phyloP scores from a whole-genome alignment of 1,284 basidiomycete genomes.

The Cutaneotrichosporon mucoides region DNA sequence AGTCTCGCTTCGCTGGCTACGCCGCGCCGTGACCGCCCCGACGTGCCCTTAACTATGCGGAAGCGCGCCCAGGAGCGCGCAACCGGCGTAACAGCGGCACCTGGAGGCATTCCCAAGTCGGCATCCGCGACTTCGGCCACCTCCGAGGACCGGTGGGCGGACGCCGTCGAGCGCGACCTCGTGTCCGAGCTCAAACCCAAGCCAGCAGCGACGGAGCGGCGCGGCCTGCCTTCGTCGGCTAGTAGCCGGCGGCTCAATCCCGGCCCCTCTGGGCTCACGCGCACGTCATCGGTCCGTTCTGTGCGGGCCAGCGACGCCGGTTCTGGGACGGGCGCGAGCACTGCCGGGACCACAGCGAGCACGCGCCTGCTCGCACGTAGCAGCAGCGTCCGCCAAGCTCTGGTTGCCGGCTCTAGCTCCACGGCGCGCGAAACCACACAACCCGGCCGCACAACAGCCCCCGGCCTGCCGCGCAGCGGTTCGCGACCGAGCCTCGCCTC shows the following conservation, averaged over 20 bases:
- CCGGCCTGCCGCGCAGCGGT: neutral
- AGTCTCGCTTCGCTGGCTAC: conserved; percentile 1
- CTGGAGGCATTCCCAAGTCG: neutral
- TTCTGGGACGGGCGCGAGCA: too few relatives aligned
- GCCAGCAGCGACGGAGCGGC: neutral
- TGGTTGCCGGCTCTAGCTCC: neutral
- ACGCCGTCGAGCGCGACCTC: conserved; percentile 13
- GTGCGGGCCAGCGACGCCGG: neutral
- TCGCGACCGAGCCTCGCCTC: neutral
- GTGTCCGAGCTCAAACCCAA: neutral
- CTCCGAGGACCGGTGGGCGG: conserved; percentile 13
- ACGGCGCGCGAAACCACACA: neutral
- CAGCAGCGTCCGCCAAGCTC: conserved; percentile 1
- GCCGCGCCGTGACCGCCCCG: conserved; percentile 9
- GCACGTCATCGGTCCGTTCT: neutral
- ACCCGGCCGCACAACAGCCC: too few relatives aligned
- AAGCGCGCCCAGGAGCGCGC: neutral
- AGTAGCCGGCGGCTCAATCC: neutral
- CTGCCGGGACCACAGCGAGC: neutral
- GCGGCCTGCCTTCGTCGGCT: neutral
- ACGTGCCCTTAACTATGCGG: conserved; percentile 15
- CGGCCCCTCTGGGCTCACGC: neutral
- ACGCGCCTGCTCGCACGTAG: neutral
- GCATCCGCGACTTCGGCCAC: neutral
- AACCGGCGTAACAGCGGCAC: neutral